Percentiles rank a stretch among this genome's conserved stretches.
Evolutionary conservation across 345 rosid species (phyloP).

Genomic region (Linum lewisii): DNA sequence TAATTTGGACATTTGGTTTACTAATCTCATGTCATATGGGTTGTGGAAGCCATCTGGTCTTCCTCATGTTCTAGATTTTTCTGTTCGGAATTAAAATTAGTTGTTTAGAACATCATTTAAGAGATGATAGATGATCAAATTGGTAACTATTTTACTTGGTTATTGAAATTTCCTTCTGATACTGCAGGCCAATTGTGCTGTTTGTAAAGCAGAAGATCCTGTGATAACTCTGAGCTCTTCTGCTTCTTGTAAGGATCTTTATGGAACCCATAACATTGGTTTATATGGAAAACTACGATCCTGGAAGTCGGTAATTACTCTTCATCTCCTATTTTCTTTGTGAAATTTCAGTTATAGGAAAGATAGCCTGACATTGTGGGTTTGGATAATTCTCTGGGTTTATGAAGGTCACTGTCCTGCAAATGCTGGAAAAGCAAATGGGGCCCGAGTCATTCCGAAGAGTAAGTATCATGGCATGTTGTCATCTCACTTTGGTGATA

Average conservation of each 20-base stretch:
- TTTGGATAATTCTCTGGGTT: slow-evolving; percentile 13
- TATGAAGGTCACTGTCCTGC: slow-evolving; percentile 78
- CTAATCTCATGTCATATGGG: too few species aligned
- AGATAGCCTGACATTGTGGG: not conserved
- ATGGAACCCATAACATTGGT: slow-evolving; percentile 81
- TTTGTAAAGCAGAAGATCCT: slow-evolving; percentile 86
- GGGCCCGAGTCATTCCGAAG: slow-evolving; percentile 91
- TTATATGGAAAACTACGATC: slow-evolving; percentile 83
- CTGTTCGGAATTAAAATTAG: too few species aligned
- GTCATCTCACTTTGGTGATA: not conserved
- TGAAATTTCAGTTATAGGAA: not conserved
- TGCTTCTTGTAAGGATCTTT: slow-evolving; percentile 75
- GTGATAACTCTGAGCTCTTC: slow-evolving; percentile 74
- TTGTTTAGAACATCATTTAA: too few species aligned
- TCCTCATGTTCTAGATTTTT: too few species aligned
- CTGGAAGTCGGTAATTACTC: slow-evolving; percentile 82
- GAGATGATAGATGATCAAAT: too few species aligned
- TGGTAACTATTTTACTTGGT: too few species aligned
- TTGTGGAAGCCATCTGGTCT: too few species aligned
- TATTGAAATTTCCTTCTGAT: slow-evolving; percentile 6
- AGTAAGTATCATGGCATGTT: slow-evolving; percentile 32
- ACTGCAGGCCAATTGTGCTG: slow-evolving; percentile 82
- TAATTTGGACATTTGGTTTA: too few species aligned
- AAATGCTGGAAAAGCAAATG: slow-evolving; percentile 99
- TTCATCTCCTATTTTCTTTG: slow-evolving; percentile 9